Conservation (phyloP, 495 filamentous ascomycete species). For the Tuber aestivum region DNA sequence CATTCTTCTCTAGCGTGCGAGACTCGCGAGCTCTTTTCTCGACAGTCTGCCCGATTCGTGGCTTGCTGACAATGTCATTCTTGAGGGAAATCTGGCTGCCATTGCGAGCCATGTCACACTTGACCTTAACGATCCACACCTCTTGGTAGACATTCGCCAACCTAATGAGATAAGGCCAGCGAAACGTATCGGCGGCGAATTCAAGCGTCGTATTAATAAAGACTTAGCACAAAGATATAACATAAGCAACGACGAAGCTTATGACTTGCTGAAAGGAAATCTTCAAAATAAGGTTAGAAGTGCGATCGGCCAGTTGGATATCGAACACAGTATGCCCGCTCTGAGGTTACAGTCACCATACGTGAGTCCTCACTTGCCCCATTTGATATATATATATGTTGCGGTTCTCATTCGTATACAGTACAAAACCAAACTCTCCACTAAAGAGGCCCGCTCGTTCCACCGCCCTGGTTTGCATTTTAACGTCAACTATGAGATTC, state of each 20-base stretch:
- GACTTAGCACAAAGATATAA: constrained; percentile 78
- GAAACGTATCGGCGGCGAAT: constrained; percentile 46
- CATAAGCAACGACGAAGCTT: constrained; percentile 90
- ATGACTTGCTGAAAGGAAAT: constrained; percentile 92
- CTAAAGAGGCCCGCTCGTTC: constrained; percentile 77
- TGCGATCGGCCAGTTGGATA: constrained; percentile 71
- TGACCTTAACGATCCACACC: constrained; percentile 83
- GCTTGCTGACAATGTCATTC: constrained; percentile 47
- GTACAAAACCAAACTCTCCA: constrained; percentile 77
- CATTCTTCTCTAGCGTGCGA: constrained; percentile 16
- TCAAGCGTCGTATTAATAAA: constrained; percentile 55
- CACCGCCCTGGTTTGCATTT: constrained; percentile 72
- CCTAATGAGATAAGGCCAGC: constrained; percentile 41
- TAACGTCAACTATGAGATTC: constrained; percentile 52
- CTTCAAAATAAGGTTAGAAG: constrained; percentile 91
- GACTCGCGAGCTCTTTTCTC: constrained; percentile 46
- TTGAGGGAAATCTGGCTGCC: constrained; percentile 54
- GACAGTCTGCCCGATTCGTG: constrained; percentile 51
- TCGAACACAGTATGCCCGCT: constrained; percentile 90
- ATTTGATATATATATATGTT: background rate
- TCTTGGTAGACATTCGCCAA: constrained; percentile 64
- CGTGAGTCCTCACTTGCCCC: constrained; percentile 41
- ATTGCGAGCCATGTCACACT: constrained; percentile 70
- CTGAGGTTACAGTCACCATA: constrained; percentile 86
- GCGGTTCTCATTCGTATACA: constrained; percentile 33